Conservation (phyloP, 2,329 filamentous ascomycete genomes). For the Fusarium sacchari region DNA sequence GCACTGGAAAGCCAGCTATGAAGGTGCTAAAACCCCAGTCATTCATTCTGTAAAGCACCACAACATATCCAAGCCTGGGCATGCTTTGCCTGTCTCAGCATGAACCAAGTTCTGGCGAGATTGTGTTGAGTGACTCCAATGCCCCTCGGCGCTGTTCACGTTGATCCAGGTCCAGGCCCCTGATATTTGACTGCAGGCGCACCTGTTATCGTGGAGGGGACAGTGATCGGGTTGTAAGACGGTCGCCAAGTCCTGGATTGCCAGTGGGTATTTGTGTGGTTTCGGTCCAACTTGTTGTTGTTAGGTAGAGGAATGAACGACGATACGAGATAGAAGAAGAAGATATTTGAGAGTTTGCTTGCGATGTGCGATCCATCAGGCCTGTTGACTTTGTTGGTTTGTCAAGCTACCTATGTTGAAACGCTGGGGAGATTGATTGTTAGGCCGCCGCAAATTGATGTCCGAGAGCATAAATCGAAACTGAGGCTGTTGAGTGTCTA, state of each 20-base stretch:
- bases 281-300: background rate
- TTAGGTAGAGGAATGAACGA: background rate
- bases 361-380: background rate
- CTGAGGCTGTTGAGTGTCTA: slow-evolving; percentile 10
- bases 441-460: slow-evolving; percentile 20
- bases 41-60: background rate
- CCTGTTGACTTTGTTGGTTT: background rate
- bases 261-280: background rate
- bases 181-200: background rate
- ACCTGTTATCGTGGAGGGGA: background rate
- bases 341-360: background rate
- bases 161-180: too few relatives aligned
- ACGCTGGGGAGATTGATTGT: background rate
- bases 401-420: background rate
- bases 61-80: background rate
- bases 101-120: background rate
- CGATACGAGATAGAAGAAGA: background rate
- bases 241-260: background rate
- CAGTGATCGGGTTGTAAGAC: background rate
- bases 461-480: slow-evolving; percentile 4
- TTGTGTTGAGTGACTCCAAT: background rate
- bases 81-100: background rate
- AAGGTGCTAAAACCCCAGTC: background rate
- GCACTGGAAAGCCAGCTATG: background rate
- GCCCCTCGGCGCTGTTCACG: background rate